Evolutionary conservation across 345 rosid species (phyloP).

Genomic region (Lenwebbia sp.): DNA sequence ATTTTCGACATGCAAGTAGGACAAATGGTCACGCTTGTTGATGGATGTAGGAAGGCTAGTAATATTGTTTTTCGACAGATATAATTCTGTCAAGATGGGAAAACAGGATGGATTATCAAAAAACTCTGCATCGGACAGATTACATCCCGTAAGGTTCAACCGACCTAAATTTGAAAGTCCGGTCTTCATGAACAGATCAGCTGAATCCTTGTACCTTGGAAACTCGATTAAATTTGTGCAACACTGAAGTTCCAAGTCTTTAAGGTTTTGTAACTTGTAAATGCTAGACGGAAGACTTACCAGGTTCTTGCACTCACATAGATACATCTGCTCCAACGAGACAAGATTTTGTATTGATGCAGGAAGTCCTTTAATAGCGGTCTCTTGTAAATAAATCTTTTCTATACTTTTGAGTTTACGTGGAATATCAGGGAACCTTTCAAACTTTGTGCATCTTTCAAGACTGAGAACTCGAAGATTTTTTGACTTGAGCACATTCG

Average conservation of each 20-base stretch:
- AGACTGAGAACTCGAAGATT: neutral
- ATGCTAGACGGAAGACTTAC: neutral
- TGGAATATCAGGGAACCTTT: neutral
- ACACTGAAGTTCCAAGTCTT: fast-evolving
- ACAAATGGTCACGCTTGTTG: neutral
- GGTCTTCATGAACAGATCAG: neutral
- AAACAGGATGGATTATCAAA: neutral
- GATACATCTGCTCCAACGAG: neutral
- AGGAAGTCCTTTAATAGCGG: neutral
- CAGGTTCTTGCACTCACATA: neutral
- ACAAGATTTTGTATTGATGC: neutral
- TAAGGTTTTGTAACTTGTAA: neutral
- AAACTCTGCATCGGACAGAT: neutral
- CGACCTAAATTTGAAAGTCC: neutral
- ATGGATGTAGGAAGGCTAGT: neutral
- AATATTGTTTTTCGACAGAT: too few relatives aligned
- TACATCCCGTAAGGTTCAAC: fast-evolving
- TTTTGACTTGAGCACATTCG: neutral
- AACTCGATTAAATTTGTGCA: neutral
- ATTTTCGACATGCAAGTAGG: fast-evolving
- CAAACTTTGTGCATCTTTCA: neutral
- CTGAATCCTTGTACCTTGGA: neutral
- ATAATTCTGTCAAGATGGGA: fast-evolving
- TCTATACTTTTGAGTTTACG: neutral
- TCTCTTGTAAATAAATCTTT: neutral